These are phyloP conservation scores for Phytophthora cactorum DNA, from an alignment of 352 stramenopile species.

Conservation along the genomic window DNA sequence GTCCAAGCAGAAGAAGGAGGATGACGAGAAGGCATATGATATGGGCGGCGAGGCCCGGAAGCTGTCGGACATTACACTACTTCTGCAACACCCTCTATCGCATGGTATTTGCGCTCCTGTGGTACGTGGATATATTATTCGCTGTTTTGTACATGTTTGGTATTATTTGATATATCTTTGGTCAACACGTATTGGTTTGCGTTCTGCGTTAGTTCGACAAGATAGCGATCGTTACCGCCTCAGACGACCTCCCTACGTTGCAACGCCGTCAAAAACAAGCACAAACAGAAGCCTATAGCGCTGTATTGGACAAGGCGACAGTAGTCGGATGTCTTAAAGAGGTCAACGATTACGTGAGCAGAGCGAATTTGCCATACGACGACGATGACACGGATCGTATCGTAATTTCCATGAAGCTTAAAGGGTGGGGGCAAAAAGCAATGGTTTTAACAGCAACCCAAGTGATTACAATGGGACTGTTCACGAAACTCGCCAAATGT, in stretches of 20 bases:
- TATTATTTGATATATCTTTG: neutral
- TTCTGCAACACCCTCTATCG: neutral
- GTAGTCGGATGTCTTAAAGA: neutral
- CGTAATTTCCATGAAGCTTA: neutral
- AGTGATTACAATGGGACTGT: neutral
- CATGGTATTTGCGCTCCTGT: neutral
- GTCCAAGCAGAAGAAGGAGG: too few relatives aligned
- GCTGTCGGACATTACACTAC: neutral
- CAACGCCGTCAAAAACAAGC: neutral
- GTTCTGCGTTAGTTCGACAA: neutral
- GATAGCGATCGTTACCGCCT: neutral
- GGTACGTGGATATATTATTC: neutral
- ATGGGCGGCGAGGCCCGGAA: neutral
- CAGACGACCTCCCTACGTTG: neutral
- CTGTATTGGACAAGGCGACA: neutral
- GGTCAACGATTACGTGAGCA: neutral
- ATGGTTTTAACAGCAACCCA: neutral
- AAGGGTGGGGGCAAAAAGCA: neutral
- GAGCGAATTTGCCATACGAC: neutral
- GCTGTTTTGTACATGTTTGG: neutral
- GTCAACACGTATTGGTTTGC: neutral
- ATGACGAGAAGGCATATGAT: too few relatives aligned
- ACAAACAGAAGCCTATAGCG: neutral
- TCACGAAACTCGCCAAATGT: neutral
- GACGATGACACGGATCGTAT: neutral